Conservation (phyloP, 1,284 basidiomycete genomes). For the Wallemia hederae region DNA sequence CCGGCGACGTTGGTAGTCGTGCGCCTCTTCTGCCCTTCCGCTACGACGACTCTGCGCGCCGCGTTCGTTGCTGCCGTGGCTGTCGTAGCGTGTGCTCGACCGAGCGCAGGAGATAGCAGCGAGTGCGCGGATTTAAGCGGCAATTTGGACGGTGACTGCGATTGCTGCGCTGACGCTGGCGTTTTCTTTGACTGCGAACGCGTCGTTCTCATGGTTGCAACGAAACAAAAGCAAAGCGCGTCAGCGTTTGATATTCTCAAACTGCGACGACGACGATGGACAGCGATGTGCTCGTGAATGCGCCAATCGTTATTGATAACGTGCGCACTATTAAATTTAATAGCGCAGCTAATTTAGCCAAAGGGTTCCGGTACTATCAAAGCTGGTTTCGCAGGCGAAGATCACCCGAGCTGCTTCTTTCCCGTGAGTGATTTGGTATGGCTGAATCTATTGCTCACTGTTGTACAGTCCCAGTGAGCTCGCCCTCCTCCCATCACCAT, state of each 20-base stretch:
- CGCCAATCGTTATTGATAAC: slow-evolving; percentile 88
- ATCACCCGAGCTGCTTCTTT: slow-evolving; percentile 93
- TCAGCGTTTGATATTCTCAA: background rate
- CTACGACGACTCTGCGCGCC: background rate
- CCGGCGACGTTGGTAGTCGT: background rate
- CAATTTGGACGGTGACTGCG: background rate
- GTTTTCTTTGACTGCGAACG: background rate
- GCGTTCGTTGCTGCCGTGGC: background rate
- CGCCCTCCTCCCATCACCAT: background rate
- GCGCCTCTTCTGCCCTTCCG: background rate
- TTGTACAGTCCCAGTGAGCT: background rate
- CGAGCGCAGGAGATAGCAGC: background rate
- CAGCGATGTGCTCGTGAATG: slow-evolving; percentile 58
- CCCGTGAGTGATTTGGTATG: slow-evolving; percentile 37
- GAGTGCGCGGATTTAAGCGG: background rate
- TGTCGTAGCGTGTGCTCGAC: background rate
- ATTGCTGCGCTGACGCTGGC: background rate
- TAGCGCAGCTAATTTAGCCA: slow-evolving; percentile 1
- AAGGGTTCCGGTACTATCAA: slow-evolving; percentile 93
- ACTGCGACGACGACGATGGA: background rate
- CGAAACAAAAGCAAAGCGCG: background rate
- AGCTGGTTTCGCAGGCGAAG: slow-evolving; percentile 87
- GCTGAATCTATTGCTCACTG: slow-evolving; percentile 3
- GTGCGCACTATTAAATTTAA: slow-evolving; percentile 22
- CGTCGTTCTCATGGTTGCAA: background rate